Percentiles rank a stretch among this genome's conserved stretches.
Evolutionary conservation across 495 filamentous ascomycete genomes (phyloP).

Genomic region (Trichoderma gamsii): DNA sequence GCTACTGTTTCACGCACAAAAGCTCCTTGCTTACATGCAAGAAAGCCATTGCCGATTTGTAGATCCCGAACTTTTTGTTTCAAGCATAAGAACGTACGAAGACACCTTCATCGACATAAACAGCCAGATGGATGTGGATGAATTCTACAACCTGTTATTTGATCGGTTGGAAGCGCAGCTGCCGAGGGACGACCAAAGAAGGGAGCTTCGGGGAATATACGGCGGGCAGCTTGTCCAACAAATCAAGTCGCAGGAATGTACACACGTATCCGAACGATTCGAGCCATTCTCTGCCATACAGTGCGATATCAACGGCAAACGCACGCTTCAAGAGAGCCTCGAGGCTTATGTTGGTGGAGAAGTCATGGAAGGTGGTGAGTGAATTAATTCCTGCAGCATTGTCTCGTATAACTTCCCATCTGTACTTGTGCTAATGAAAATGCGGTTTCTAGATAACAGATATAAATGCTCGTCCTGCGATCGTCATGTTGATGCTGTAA

Average conservation of each 20-base stretch:
- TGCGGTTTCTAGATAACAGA: constrained; percentile 65
- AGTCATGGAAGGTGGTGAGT: constrained; percentile 84
- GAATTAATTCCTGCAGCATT: not conserved
- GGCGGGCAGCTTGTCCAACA: constrained; percentile 91
- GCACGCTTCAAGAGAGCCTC: constrained; percentile 74
- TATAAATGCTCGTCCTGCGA: constrained; percentile 93
- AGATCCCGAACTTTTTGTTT: constrained; percentile 67
- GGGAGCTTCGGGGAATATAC: constrained; percentile 75
- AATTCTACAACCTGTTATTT: constrained; percentile 92
- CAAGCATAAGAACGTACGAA: constrained; percentile 74
- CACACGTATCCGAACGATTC: constrained; percentile 82
- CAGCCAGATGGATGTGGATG: constrained; percentile 95
- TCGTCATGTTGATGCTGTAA: constrained; percentile 88
- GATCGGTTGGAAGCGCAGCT: constrained; percentile 88
- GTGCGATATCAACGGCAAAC: constrained; percentile 94
- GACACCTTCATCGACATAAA: constrained; percentile 78
- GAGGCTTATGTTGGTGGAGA: constrained; percentile 93
- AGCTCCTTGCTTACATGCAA: constrained; percentile 81
- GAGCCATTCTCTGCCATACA: constrained; percentile 95
- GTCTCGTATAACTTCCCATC: not conserved
- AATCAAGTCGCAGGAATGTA: constrained; percentile 88
- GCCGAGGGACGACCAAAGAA: constrained; percentile 57
- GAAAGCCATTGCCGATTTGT: constrained; percentile 64
- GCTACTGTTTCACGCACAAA: constrained; percentile 70
- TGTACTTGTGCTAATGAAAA: constrained; percentile 21